Conservation (phyloP, 768 basidiomycete species). For the Leccinum disarticulatum region DNA sequence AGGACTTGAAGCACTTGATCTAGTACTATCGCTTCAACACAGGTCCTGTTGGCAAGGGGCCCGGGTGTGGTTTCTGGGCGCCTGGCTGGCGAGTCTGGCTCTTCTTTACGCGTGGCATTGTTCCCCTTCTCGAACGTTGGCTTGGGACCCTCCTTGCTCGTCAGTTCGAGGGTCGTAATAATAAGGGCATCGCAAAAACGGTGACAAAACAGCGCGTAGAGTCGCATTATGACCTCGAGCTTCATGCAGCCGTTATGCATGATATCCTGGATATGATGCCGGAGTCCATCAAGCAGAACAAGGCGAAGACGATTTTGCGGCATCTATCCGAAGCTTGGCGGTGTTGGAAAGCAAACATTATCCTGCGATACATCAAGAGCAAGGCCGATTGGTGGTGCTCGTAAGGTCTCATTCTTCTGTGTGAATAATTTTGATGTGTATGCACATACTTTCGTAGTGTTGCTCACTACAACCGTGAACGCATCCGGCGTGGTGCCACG, state of each 20-base stretch:
- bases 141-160: conserved; percentile 95
- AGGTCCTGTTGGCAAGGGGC: conserved; percentile 98
- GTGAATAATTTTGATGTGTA: neutral
- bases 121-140: conserved; percentile 96
- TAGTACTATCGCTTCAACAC: conserved; percentile 97
- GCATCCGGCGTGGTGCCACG: conserved; percentile 94
- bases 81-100: conserved; percentile 99
- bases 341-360: conserved; percentile 97
- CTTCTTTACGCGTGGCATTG: conserved; percentile 99
- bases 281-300: conserved; percentile 98
- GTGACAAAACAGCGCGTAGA: conserved; percentile 99
- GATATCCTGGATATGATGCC: conserved; percentile 99
- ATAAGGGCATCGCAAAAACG: conserved; percentile 94
- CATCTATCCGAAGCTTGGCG: conserved; percentile 98
- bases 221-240: conserved; percentile 96
- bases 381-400: conserved; percentile 99
- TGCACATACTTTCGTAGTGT: conserved; percentile 47
- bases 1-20: conserved; percentile 97
- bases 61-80: conserved; percentile 99
- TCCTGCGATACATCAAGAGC: conserved; percentile 97
- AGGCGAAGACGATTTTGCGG: conserved; percentile 98
- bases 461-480: conserved; percentile 97
- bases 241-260: conserved; percentile 99
- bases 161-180: conserved; percentile 98
- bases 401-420: conserved; percentile 39